A percentile compares a stretch with the other conserved stretches of the same genome.
Evolutionary conservation across 768 basidiomycete species (phyloP).

Genomic region (Amanita jacksonii): DNA sequence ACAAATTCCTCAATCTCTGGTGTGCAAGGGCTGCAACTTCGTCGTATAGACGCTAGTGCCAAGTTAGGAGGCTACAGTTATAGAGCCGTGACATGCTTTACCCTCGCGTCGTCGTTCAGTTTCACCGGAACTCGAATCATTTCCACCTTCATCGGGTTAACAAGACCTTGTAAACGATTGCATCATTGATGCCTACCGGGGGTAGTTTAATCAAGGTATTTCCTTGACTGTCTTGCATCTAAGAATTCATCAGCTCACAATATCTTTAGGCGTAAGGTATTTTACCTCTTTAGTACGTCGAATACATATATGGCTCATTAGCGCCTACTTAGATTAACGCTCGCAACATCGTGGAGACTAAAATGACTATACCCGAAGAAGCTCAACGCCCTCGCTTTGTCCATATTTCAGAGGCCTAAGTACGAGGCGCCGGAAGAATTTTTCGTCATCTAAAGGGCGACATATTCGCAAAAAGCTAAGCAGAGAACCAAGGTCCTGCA

Average conservation of each 20-base stretch:
- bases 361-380: slow-evolving; percentile 48
- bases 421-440: slow-evolving; percentile 73
- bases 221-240: slow-evolving; percentile 83
- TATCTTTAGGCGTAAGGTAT: not conserved
- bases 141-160: slow-evolving; percentile 45
- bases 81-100: too few relatives aligned
- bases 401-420: slow-evolving; percentile 71
- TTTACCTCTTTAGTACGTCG: slow-evolving; percentile 74
- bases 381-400: slow-evolving; percentile 53
- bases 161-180: not conserved
- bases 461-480: slow-evolving; percentile 83
- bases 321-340: slow-evolving; percentile 31
- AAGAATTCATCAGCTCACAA: slow-evolving; percentile 3
- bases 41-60: slow-evolving; percentile 51
- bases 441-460: slow-evolving; percentile 71
- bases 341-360: slow-evolving; percentile 5
- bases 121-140: slow-evolving; percentile 66
- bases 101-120: slow-evolving; percentile 55
- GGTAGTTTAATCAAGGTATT: slow-evolving; percentile 69
- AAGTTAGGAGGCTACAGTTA: slow-evolving; percentile 2
- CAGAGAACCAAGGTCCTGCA: slow-evolving; percentile 81
- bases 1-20: slow-evolving; percentile 47
- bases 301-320: slow-evolving; percentile 73
- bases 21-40: slow-evolving; percentile 55
- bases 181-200: slow-evolving; percentile 31